Evolutionary conservation across 768 basidiomycete species (phyloP), one percentile per base, ranked within the genome.

Genomic region (Chalciporus sphaerocephalus): DNA sequence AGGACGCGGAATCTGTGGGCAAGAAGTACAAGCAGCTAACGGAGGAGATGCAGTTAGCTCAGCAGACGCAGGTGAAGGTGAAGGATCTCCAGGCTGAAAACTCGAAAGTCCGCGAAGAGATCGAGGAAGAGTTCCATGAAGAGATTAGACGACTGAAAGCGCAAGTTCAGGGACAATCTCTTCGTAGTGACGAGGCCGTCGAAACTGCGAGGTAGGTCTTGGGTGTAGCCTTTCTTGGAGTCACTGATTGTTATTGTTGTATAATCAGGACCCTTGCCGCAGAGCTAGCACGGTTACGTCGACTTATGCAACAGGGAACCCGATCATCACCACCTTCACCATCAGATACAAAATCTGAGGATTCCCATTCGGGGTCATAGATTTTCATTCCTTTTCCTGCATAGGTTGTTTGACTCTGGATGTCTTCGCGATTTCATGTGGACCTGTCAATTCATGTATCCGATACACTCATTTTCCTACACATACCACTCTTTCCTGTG

Each of bases 21-120:
- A 78, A 78, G 60, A 88, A 88, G 71, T 91, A 92, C 56, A 66
- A 69, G 42, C 69, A 72, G 51, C 65, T 90, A 25, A 64, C 83
- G 12, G 79, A 85, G 56, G 80, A 87, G 61, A 70, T 84, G 47
- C 72, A 80, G 68, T 68, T 63, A 20, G 71, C 71, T n/a, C 76
- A 77, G 41, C 66, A 65, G 21, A 67, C 66, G 13, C 69, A 74
- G 48, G 65, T 66, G 47, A 70, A 70, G 51, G 69, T 86, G 38
- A 73, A 74, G 61, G 67, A 65, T 47, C 63, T 85, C 40, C 69
- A 69, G 49, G 72, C 69, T 21, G 75, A 82, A 52, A 75, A 80
- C 51, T 62, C 64, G 49, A 69, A 67, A 56, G 64, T 73, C 53
- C 64, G 70, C 55, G 72, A 73, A 53, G 78, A 84, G 51, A 66